Conservation (phyloP, 2,329 filamentous ascomycete species). For the Calycina herbarum region DNA sequence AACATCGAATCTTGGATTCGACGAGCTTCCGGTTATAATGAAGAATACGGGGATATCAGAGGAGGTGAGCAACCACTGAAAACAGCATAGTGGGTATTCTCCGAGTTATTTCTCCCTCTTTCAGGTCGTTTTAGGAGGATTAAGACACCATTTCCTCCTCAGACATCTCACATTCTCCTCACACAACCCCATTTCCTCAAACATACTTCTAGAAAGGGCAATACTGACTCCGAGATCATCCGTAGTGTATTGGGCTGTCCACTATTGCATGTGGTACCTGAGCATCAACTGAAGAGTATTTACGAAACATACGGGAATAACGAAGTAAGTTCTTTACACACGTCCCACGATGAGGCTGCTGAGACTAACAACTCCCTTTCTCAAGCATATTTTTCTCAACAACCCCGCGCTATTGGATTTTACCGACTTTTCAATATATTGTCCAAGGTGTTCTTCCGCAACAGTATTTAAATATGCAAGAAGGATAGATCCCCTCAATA, state of each 20-base stretch:
- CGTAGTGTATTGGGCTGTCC: neutral
- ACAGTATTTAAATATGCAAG: neutral
- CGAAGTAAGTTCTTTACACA: neutral
- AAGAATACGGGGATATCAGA: neutral
- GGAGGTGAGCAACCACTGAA: neutral
- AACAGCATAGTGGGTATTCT: neutral
- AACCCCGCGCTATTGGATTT: neutral
- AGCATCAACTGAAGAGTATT: neutral
- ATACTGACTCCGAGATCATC: too few relatives aligned
- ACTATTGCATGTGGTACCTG: neutral
- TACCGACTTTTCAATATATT: neutral
- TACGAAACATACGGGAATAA: neutral
- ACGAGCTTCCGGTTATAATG: neutral
- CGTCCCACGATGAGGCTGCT: neutral
- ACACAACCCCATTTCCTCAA: too few relatives aligned
- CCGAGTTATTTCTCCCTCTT: too few relatives aligned
- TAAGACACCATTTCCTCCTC: too few relatives aligned
- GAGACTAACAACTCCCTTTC: neutral
- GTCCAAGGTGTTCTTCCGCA: neutral
- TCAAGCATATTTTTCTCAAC: neutral
- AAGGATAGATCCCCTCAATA: neutral
- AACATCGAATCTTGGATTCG: conserved; percentile 1
- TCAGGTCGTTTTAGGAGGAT: too few relatives aligned
- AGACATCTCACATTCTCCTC: too few relatives aligned
- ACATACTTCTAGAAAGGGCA: too few relatives aligned